Evolutionary conservation across 345 rosid species (phyloP).

Genomic region (Ceriops tagal): DNA sequence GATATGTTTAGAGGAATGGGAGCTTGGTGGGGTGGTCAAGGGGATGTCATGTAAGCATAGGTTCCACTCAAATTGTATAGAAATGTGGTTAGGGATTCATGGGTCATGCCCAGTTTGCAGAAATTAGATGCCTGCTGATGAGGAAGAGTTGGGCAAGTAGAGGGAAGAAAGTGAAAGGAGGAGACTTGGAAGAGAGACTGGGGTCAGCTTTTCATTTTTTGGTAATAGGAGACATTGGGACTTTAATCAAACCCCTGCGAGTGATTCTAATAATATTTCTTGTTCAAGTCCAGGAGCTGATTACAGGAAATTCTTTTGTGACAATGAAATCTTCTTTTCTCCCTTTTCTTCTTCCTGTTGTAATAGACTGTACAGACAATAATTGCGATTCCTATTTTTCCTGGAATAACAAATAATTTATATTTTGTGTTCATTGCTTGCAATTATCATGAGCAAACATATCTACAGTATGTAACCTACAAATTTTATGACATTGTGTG

Average conservation of each 20-base stretch:
- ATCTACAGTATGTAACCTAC: no score
- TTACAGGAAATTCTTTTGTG: conserved; percentile 3
- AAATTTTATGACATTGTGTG: background rate
- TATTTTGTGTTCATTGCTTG: background rate
- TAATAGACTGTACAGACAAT: conserved; percentile 3
- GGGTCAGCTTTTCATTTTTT: conserved; percentile 51
- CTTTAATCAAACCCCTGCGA: conserved; percentile 27
- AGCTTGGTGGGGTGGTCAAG: conserved; percentile 38
- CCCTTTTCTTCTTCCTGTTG: background rate
- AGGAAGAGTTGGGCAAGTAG: conserved; percentile 30
- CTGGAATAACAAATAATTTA: background rate
- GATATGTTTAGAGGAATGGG: conserved; percentile 65
- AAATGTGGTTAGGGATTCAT: conserved; percentile 70
- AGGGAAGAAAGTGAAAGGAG: conserved; percentile 27
- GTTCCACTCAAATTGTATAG: conserved; percentile 71
- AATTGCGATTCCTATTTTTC: background rate
- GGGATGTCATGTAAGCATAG: conserved; percentile 82
- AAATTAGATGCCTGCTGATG: conserved; percentile 71
- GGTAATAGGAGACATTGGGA: conserved; percentile 30
- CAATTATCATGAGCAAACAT: background rate
- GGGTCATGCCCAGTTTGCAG: conserved; percentile 89
- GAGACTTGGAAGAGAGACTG: conserved; percentile 42
- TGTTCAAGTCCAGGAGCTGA: conserved; percentile 15
- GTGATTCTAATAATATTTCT: conserved; percentile 19
- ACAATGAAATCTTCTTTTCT: background rate